Evolutionary conservation across 1,139 yeast genomes (phyloP), one percentile per base, ranked within the genome.

Genomic region (Debaryomycetaceae sp.): DNA sequence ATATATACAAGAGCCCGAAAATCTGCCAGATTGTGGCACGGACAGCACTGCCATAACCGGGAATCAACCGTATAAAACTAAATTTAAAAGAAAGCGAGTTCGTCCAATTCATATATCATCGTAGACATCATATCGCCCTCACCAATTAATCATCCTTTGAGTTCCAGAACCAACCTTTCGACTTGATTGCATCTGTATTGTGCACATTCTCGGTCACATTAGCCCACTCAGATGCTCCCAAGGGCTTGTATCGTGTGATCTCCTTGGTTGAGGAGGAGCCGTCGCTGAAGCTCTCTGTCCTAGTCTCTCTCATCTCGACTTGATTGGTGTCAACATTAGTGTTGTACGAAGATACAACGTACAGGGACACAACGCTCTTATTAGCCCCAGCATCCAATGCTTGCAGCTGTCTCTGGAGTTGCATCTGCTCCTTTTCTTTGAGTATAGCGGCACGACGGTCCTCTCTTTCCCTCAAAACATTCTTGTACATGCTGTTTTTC

Each of bases 201-300:
- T 31, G 36, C 4, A 49, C 54, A 13, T 54, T 53, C 41, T 68
- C 69, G 13, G 54, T 53, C 6, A 65, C 63, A 35, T 50, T 58
- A 7, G 49, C 56, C 75, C 75, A 69, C 5, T 63, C 64, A 5
- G 48, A 48, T 4, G 72, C 59, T 9, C 66, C 72, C 39, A 59
- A 45, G 2, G 76, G 75, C 49, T 64, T 72, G 41, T 64, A 50
- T 55, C 72, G 76, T 40, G 65, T 67, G 38, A 67, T 57, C 42
- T 69, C 72, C 41, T 62, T 69, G 8, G 71, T 61, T 6, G 58
- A 51, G 29, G 80, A 76, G 5, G 86, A 76, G 6, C 96, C 96
- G 59, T 89, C 95, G 36, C 67, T 73, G 58, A 69, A 88, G 53
- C 72, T 75, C 51, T 83, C 73, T 5, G 71, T 80, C 51, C 74